These are phyloP conservation scores for Polygonum maritimum DNA, from an alignment of 148 eudicot species.

Conservation along the genomic window DNA sequence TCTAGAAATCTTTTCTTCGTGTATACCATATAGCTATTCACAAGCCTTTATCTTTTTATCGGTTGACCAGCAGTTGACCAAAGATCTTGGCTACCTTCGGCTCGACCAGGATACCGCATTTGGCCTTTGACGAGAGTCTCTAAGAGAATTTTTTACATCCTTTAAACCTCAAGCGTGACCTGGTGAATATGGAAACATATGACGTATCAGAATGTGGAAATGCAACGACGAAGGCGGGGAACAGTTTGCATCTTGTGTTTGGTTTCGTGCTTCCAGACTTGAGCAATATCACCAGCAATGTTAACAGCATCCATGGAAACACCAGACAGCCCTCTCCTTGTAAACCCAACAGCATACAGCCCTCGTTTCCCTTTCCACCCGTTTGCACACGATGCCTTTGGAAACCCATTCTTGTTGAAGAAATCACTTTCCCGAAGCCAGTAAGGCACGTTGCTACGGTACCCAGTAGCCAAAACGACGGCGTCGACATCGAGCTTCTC, in stretches of 20 bases:
- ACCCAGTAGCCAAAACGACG: slow-evolving; percentile 76
- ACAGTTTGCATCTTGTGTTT: slow-evolving; percentile 52
- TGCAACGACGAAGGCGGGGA: slow-evolving; percentile 64
- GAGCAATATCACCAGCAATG: slow-evolving; percentile 61
- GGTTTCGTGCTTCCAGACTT: slow-evolving; percentile 51
- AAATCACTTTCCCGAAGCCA: slow-evolving; percentile 90
- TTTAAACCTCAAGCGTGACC: too few species aligned
- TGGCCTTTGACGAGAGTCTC: too few species aligned
- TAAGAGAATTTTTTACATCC: too few species aligned
- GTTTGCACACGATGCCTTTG: slow-evolving; percentile 53
- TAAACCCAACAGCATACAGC: slow-evolving; percentile 85
- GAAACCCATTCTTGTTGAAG: slow-evolving; percentile 73
- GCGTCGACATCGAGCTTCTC: slow-evolving; percentile 44
- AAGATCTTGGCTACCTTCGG: too few species aligned
- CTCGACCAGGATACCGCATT: too few species aligned
- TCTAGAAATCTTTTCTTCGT: background rate
- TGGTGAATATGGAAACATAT: too few species aligned
- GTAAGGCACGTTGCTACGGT: slow-evolving; percentile 80
- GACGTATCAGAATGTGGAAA: slow-evolving; percentile 48
- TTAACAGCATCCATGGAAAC: slow-evolving; percentile 59
- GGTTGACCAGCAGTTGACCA: too few species aligned
- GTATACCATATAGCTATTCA: background rate
- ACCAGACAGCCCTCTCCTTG: slow-evolving; percentile 83
- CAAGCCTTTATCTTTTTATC: background rate
- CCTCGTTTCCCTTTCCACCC: slow-evolving; percentile 88